Base-by-base conservation (phyloP, 345 rosid species). In the Capsella bursapastoris region DNA sequence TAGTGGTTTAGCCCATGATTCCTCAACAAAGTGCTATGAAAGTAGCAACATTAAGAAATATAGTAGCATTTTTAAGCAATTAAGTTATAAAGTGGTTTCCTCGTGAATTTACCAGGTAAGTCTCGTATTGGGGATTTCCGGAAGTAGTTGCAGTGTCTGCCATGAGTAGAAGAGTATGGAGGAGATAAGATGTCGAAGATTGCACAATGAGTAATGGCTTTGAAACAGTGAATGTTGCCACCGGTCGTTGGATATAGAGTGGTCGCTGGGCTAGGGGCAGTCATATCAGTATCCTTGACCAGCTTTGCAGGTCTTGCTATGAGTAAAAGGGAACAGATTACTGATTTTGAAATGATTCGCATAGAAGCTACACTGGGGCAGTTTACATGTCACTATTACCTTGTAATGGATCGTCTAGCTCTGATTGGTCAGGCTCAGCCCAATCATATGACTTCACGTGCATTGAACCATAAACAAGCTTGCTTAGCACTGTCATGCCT, bases 401-500 rank as follows among this genome's bases (percentile, higher is more conserved):
- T 90, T 88, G 86, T 57, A 81, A 70, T 41, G 91, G 85, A 87
- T 85, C 93, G 63, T 64, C 79, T 65, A 66, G 64, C 72, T 58
- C 77, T 47, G 84, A 76, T 58, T 43, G 74, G 6, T 82, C 78
- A 57, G 77, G 84, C 10, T 89, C 82, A 76, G 83, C 81, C 99
- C 96, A 92, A 77, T 96, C 99, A 70, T 88, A 96, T n/a, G 99
- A 88, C 73, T 82, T 83, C 58, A 90, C 98, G 32, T 86, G 97
- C 75, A 92, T 75, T 32, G 99, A 79, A 65, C 98, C 97, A 34
- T 89, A 92, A 38, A 96, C 73, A 58, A 92, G 96, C 89, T 90
- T 92, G 90, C 98, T 96, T 79, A 89, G 76, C 53, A 96, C 98
- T 13, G 93, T 87, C 95, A 92, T 89, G 77, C 99, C 95, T n/a